phyloP scores from a whole-genome alignment of 441 rosid genomes.

The Brassica balearica region DNA sequence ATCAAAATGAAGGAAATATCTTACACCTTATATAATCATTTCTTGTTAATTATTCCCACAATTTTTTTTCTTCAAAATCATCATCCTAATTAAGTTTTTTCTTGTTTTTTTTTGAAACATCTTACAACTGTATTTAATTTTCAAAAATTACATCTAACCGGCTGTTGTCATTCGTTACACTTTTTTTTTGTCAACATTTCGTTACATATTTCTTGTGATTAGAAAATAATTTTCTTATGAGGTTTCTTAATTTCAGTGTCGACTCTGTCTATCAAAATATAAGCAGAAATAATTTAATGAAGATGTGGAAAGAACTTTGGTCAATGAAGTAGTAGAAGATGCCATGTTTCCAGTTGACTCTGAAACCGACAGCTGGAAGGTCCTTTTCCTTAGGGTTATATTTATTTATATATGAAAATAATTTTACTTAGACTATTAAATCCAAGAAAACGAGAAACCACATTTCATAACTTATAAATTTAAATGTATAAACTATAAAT shows the following conservation, averaged over 20 bases:
- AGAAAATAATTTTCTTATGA: slow-evolving; percentile 25
- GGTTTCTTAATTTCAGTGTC: slow-evolving; percentile 32
- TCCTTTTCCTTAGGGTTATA: slow-evolving; percentile 49
- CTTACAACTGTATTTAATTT: not conserved
- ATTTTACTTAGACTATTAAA: slow-evolving; percentile 14
- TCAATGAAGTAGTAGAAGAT: slow-evolving; percentile 54
- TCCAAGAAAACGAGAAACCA: slow-evolving; percentile 12
- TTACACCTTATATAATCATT: not conserved
- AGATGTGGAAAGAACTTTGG: slow-evolving; percentile 53
- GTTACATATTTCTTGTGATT: slow-evolving; percentile 25
- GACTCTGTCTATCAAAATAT: slow-evolving; percentile 14
- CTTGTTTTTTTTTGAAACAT: not conserved
- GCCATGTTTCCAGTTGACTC: slow-evolving; percentile 49
- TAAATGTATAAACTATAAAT: not conserved
- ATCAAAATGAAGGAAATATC: not conserved
- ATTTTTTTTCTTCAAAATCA: not conserved
- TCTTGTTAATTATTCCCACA: slow-evolving; percentile 4
- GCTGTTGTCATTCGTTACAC: slow-evolving; percentile 24
- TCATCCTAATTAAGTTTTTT: not conserved
- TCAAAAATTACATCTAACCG: slow-evolving; percentile 13
- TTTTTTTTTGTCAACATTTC: slow-evolving; percentile 9
- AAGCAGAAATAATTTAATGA: slow-evolving; percentile 16
- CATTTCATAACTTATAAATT: slow-evolving; percentile 4
- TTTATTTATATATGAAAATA: slow-evolving; percentile 7
- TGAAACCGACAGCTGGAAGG: slow-evolving; percentile 65